phyloP scores from a whole-genome alignment of 1,284 basidiomycete species.

The Schizophyllum commune region DNA sequence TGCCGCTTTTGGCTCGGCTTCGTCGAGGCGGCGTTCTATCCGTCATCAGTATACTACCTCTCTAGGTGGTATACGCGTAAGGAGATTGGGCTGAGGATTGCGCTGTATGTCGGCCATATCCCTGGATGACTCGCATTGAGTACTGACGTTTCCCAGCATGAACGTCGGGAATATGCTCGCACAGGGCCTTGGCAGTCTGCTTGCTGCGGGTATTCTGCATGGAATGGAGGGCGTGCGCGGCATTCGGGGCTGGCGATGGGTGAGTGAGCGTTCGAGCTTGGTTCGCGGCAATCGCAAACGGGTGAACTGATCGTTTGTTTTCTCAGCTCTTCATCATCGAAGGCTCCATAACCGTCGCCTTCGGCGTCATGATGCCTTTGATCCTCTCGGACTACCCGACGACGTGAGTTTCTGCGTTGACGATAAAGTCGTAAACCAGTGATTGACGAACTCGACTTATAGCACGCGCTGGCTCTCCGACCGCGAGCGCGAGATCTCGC shows the following conservation, averaged over 20 bases:
- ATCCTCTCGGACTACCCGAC: conserved; percentile 18
- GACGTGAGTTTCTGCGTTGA: neutral
- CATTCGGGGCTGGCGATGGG: conserved; percentile 35
- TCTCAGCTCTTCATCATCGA: conserved; percentile 21
- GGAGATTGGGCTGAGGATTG: conserved; percentile 20
- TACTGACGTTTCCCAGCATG: neutral
- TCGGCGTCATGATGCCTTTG: conserved; percentile 3
- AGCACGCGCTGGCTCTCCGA: conserved; percentile 37
- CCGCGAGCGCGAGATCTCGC: conserved; percentile 33
- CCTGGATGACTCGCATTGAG: neutral
- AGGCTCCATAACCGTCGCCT: conserved; percentile 5
- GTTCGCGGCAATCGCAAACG: too few relatives aligned
- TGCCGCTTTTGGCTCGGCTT: neutral
- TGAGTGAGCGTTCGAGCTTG: too few relatives aligned
- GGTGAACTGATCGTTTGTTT: neutral
- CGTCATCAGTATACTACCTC: conserved; percentile 50
- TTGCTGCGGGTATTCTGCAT: conserved; percentile 33
- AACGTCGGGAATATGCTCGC: neutral
- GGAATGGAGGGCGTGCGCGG: conserved; percentile 37
- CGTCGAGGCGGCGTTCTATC: conserved; percentile 49
- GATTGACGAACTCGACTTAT: conserved; percentile 9
- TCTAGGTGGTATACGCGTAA: conserved; percentile 65
- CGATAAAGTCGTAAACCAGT: neutral
- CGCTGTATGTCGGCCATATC: neutral
- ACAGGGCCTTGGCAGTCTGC: conserved; percentile 12